Evolutionary conservation across 495 filamentous ascomycete species (phyloP), one percentile per base, ranked within the genome.

Genomic region (Staphylotrichum tortipilum): DNA sequence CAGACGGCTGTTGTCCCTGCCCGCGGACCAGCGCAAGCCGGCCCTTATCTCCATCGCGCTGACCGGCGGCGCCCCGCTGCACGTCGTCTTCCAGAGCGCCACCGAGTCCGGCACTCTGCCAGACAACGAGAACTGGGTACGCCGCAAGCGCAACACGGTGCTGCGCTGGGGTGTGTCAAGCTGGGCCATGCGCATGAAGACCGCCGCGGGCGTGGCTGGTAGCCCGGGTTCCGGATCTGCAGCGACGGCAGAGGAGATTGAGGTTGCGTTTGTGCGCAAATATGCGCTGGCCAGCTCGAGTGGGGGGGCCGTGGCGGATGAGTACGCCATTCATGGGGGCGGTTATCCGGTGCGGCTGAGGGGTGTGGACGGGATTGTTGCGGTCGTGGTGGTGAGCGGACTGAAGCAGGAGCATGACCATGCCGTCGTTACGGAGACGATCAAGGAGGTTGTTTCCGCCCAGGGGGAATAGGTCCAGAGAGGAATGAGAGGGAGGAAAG

Each of bases 391-490:
- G 17, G 84, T 89, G 10, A 84, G 79, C 63, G 86, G 85, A 43
- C 66, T 89, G 67, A 81, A 79, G 70, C 83, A 87, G 67, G 76
- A 86, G 62, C 78, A 88, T 64, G 85, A 89, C 66, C 86, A 91
- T 70, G 76, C 76, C 33, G 78, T 88, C 37, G 78, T 88, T 52
- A 76, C 84, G 2, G 79, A 86, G 31, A 44, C 41, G 28, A 18
- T 44, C n/a, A 31, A 7, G 41, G 18, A 44, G 3, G 3, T 44
- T 44, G 29, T 44, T 33, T 26, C 41, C 23, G 15, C 41, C 9
- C 41, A 44, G 28, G 41, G 15, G 17, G n/a, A 44, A 17, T 33
- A 9, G 29, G 9, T 19, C 26, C n/a, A n/a, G n/a, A n/a, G n/a
- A n/a, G n/a, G n/a, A n/a, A n/a, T n/a, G n/a, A n/a, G n/a, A n/a